Evolutionary conservation across 108 stramenopile species (phyloP).

Genomic region (Cyclotella cryptica): DNA sequence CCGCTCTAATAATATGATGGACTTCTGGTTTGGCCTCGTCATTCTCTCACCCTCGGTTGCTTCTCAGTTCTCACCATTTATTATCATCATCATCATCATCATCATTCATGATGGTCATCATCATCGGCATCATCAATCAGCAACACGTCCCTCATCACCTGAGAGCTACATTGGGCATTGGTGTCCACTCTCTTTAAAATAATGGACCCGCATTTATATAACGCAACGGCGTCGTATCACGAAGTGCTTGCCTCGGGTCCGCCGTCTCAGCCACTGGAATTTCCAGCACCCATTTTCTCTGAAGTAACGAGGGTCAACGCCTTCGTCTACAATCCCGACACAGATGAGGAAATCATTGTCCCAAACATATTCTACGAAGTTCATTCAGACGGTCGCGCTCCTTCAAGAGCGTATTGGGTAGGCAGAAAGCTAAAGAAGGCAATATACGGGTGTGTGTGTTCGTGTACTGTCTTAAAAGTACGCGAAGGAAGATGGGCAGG

Average conservation of each 20-base stretch:
- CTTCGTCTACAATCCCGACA: conserved; percentile 68
- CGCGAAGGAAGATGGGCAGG: conserved; percentile 61
- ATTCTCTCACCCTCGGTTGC: too few species aligned
- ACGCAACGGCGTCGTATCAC: conserved; percentile 9
- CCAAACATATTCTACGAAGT: conserved; percentile 76
- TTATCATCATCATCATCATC: too few species aligned
- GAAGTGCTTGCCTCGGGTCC: conserved; percentile 8
- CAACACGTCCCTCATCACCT: too few species aligned
- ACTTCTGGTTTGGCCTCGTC: too few species aligned
- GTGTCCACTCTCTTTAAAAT: too few species aligned
- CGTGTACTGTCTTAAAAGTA: conserved; percentile 71
- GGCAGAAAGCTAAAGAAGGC: conserved; percentile 80
- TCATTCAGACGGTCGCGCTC: conserved; percentile 64
- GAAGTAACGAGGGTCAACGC: conserved; percentile 60
- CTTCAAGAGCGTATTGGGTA: conserved; percentile 77
- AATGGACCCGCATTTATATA: too few species aligned
- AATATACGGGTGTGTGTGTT: conserved; percentile 81
- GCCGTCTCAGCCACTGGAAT: conserved; percentile 19
- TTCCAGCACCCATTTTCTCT: conserved; percentile 15
- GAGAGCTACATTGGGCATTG: too few species aligned
- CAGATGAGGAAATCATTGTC: conserved; percentile 57
- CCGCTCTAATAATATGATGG: too few species aligned
- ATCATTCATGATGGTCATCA: too few species aligned
- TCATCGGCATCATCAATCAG: too few species aligned
- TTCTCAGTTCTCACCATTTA: too few species aligned